Evolutionary conservation across 768 basidiomycete species (phyloP).

Genomic region (Suillus tomentosus): DNA sequence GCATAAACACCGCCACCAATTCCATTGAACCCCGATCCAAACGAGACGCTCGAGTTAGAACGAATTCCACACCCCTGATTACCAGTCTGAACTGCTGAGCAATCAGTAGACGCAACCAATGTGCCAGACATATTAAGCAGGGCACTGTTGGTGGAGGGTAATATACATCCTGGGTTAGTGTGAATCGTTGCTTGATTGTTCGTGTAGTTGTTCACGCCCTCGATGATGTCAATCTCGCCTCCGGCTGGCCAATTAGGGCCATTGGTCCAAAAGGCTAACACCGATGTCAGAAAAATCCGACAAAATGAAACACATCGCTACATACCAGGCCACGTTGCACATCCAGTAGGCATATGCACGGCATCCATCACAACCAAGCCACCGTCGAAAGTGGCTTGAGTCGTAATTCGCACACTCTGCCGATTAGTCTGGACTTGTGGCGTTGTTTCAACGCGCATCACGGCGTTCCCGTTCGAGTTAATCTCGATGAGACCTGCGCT

Average conservation of each 20-base stretch:
- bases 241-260: constrained; percentile 47
- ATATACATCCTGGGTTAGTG: constrained; percentile 68
- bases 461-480: constrained; percentile 70
- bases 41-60: constrained; percentile 58
- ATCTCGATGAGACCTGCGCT: constrained; percentile 62
- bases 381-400: constrained; percentile 57
- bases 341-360: constrained; percentile 88
- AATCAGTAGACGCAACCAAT: constrained; percentile 71
- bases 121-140: constrained; percentile 59
- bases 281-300: neutral
- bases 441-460: constrained; percentile 91
- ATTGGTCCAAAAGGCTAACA: constrained; percentile 50
- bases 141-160: constrained; percentile 50
- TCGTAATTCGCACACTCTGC: constrained; percentile 77
- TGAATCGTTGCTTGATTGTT: constrained; percentile 84
- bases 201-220: constrained; percentile 81
- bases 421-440: constrained; percentile 66
- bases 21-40: constrained; percentile 86
- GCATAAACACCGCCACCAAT: constrained; percentile 88
- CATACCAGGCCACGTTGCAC: constrained; percentile 78
- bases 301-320: neutral
- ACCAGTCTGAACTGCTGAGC: constrained; percentile 65
- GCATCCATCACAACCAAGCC: constrained; percentile 82
- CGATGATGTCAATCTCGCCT: constrained; percentile 85
- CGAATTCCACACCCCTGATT: constrained; percentile 86